These are phyloP conservation scores for Alternaria ethzedia DNA, from an alignment of 2,329 filamentous ascomycete species.

Conservation along the genomic window DNA sequence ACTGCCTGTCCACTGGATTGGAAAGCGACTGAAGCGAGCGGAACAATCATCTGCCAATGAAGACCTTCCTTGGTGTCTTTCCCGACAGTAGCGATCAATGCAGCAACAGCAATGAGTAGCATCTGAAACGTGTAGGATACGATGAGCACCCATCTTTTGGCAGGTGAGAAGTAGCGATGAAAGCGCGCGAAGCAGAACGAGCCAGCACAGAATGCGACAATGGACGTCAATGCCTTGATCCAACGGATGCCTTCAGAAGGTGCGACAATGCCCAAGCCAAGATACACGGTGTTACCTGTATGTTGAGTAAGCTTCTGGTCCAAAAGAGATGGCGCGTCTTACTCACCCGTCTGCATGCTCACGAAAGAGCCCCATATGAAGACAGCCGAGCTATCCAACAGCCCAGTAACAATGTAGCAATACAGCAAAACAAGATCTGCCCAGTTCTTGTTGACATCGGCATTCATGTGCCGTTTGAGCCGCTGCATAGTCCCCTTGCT, in stretches of 20 bases:
- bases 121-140: constrained; percentile 51
- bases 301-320: constrained; percentile 16
- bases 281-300: constrained; percentile 74
- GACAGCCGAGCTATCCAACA: constrained; percentile 77
- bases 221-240: constrained; percentile 75
- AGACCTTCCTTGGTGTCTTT: constrained; percentile 49
- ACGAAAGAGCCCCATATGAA: constrained; percentile 82
- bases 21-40: constrained; percentile 74
- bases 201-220: constrained; percentile 73
- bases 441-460: constrained; percentile 66
- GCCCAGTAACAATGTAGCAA: constrained; percentile 78
- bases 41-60: constrained; percentile 63
- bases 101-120: constrained; percentile 50
- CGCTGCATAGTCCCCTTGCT: constrained; percentile 7
- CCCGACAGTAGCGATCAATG: constrained; percentile 53
- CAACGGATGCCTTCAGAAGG: constrained; percentile 62
- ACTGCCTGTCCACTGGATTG: constrained; percentile 81
- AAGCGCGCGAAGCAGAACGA: constrained; percentile 74
- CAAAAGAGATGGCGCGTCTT: background rate
- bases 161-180: constrained; percentile 67
- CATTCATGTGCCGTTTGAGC: constrained; percentile 44
- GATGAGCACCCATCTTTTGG: constrained; percentile 69
- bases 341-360: constrained; percentile 79
- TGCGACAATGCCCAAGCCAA: constrained; percentile 74
- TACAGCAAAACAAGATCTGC: constrained; percentile 72